Conservation (phyloP, 345 rosid species). For the Arabidopsis arenosa region DNA sequence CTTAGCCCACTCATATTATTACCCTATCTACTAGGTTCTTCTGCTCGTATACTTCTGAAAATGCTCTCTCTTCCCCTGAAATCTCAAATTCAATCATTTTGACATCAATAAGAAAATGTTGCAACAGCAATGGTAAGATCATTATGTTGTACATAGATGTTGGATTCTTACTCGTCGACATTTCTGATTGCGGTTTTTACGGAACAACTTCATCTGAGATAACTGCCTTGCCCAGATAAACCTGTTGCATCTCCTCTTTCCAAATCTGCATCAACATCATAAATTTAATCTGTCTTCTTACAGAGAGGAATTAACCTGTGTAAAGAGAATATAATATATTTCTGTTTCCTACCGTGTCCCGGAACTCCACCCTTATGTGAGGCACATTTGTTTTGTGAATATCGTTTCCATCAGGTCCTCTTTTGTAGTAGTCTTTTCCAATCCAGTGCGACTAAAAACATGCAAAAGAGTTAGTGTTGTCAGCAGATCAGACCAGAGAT, state of each 20-base stretch:
- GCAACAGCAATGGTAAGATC: neutral
- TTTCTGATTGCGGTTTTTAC: conserved; percentile 29
- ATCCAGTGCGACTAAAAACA: conserved; percentile 93
- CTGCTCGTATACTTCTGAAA: conserved; percentile 16
- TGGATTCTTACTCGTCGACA: conserved; percentile 25
- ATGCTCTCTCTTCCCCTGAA: neutral
- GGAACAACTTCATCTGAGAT: conserved; percentile 65
- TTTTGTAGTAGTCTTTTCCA: conserved; percentile 85
- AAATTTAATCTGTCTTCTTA: neutral
- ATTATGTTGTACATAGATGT: conserved; percentile 4
- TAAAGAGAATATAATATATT: neutral
- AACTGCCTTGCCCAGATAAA: conserved; percentile 68
- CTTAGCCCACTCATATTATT: conserved; percentile 2
- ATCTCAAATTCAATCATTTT: neutral
- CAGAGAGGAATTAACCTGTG: neutral
- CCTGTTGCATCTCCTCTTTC: conserved; percentile 92
- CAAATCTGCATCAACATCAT: conserved; percentile 63
- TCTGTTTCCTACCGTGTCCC: conserved; percentile 63
- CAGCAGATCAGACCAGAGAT: neutral
- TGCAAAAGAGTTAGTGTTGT: conserved; percentile 9
- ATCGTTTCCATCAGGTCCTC: conserved; percentile 96
- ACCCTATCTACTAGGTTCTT: conserved; percentile 9
- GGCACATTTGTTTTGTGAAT: conserved; percentile 94
- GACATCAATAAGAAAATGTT: neutral
- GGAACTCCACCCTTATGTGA: conserved; percentile 93